Evolutionary conservation across 139 green algal species (phyloP).

Genomic region (Chlamydomonas eustigma): DNA sequence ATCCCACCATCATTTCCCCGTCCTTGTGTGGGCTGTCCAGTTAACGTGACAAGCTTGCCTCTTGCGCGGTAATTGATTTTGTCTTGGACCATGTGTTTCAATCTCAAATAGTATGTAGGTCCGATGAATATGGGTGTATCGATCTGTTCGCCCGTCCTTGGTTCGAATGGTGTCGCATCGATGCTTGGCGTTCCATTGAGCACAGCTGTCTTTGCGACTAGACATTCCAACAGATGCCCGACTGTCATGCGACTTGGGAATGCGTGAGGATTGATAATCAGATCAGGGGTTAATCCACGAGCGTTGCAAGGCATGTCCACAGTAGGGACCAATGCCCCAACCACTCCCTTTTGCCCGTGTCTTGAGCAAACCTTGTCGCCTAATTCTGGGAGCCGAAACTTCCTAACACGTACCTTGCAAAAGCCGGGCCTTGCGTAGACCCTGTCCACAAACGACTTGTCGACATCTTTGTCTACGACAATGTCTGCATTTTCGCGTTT

Average conservation of each 20-base stretch:
- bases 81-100: conserved; percentile 63
- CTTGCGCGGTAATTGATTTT: conserved; percentile 27
- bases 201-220: conserved; percentile 26
- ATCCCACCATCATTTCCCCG: conserved; percentile 37
- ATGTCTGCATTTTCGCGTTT: conserved; percentile 12
- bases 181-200: conserved; percentile 31
- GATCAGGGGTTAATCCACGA: conserved; percentile 17
- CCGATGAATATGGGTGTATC: conserved; percentile 52
- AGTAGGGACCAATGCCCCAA: neutral
- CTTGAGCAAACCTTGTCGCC: conserved; percentile 60
- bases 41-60: conserved; percentile 19
- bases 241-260: conserved; percentile 31
- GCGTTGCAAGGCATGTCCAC: conserved; percentile 26
- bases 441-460: neutral
- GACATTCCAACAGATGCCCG: conserved; percentile 23
- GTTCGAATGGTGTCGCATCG: conserved; percentile 41
- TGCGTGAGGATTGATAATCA: conserved; percentile 39
- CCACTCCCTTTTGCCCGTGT: conserved; percentile 28
- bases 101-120: conserved; percentile 57
- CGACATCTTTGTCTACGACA: neutral
- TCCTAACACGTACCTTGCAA: conserved; percentile 51
- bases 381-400: conserved; percentile 45
- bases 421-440: conserved; percentile 1
- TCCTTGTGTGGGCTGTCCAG: conserved; percentile 1
- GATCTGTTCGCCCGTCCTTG: conserved; percentile 46